Conservation (phyloP, 768 basidiomycete genomes). For the Paxillus involutus region DNA sequence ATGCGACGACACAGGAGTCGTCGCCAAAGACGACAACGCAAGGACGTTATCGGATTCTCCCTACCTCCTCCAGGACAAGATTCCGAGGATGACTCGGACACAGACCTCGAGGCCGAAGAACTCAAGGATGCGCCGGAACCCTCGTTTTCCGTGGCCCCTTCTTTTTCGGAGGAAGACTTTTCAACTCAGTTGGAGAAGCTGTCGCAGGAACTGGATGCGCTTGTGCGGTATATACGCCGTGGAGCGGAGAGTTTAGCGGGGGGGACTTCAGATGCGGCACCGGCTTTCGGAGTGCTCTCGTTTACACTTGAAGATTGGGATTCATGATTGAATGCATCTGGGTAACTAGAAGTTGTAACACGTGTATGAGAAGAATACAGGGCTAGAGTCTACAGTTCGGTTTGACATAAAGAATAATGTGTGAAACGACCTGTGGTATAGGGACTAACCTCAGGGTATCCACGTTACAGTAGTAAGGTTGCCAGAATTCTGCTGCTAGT, state of each 20-base stretch:
- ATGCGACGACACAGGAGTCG: constrained; percentile 63
- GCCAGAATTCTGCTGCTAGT: not conserved
- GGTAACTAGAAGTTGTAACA: no score
- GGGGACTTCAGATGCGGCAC: constrained; percentile 56
- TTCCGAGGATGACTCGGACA: constrained; percentile 37
- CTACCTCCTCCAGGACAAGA: constrained; percentile 17
- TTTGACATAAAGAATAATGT: no score
- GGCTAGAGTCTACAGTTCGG: not conserved
- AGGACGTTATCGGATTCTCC: constrained; percentile 64
- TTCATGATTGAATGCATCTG: constrained; percentile 13
- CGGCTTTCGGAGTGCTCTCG: constrained; percentile 69
- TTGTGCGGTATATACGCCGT: constrained; percentile 67
- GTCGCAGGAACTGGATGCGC: constrained; percentile 65
- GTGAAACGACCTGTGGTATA: no score
- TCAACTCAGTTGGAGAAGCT: constrained; percentile 57
- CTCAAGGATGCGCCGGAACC: constrained; percentile 19
- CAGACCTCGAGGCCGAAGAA: constrained; percentile 40
- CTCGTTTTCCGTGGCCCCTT: constrained; percentile 42
- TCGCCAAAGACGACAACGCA: constrained; percentile 52
- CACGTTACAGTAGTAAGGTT: not conserved
- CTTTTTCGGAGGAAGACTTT: constrained; percentile 48
- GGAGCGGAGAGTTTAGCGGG: constrained; percentile 70
- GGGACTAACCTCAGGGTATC: no score
- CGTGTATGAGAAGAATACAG: constrained; percentile 29
- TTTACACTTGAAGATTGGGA: constrained; percentile 85